These are phyloP conservation scores for Fusarium verticillioides DNA, from an alignment of 2,329 filamentous ascomycete genomes.

Conservation along the genomic window DNA sequence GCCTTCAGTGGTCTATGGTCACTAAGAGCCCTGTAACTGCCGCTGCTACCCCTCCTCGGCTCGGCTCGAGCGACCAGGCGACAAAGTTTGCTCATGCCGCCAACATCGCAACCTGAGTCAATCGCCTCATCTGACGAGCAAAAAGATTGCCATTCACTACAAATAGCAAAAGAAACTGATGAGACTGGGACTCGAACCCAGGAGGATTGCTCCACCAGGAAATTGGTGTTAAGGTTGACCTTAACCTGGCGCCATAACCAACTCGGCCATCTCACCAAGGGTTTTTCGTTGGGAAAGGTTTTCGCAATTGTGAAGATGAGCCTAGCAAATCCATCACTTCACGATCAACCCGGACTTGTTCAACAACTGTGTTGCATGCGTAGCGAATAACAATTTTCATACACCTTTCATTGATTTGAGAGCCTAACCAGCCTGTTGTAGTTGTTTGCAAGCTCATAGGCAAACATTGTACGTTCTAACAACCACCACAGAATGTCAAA, in stretches of 20 bases:
- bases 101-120: not conserved
- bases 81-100: not conserved
- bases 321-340: fast-evolving
- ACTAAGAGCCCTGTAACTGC: not conserved
- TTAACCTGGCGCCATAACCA: constrained; percentile 36
- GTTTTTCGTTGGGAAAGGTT: fast-evolving
- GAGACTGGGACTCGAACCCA: constrained; percentile 36
- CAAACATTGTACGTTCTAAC: not conserved
- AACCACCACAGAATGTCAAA: not conserved
- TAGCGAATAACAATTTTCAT: not conserved
- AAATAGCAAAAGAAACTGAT: constrained; percentile 16
- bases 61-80: not conserved
- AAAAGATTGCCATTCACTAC: not conserved
- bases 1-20: not conserved
- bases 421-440: not conserved
- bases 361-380: fast-evolving
- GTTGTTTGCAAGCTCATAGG: not conserved
- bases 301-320: fast-evolving
- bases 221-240: constrained; percentile 33
- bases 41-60: not conserved
- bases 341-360: not conserved
- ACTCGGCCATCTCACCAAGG: constrained; percentile 33
- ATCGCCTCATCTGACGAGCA: not conserved
- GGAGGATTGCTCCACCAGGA: constrained; percentile 36
- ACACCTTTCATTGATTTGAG: fast-evolving